Base-by-base conservation (phyloP, 306 rosid genomes). In the Rosa lucieae region DNA sequence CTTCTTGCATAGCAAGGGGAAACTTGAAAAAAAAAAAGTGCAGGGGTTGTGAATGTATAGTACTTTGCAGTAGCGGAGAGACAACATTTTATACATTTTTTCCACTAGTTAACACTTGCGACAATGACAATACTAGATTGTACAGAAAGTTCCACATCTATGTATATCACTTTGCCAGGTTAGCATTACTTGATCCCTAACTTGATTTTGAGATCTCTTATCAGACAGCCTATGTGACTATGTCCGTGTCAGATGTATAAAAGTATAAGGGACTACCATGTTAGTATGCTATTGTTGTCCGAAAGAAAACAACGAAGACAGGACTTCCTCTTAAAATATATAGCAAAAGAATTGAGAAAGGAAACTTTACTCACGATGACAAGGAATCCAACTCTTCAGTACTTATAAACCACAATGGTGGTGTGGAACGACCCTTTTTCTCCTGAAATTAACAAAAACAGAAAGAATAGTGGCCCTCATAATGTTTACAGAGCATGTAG, bases 401-500 rank as follows among this genome's bases (percentile, higher is more conserved):
- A 26, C 90, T 92, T 77, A 92, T 69, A 62, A 83, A 79, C 93
- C 98, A 94, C 42, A 85, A 73, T 78, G 97, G 97, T 78, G 97
- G 90, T 48, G 93, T 23, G 47, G 88, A 85, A 53, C 93, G 91
- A 15, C 93, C 90, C 74, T 88, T 94, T 84, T 89, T 94, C 89
- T 91, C 97, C 99, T 91, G 80, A 87, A 87, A 88, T 76, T 70
- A 75, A 68, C 78, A 55, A 76, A 77, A 79, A 10, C 67, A 80
- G 32, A 51, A 29, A 70, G 37, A 67, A 63, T 73, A 49, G 9
- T 39, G 49, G 39, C 1, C 51, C 59, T 59, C 63, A 47, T 20
- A 40, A 13, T 67, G 51, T 14, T 42, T 20, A 4, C 53, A 47
- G 70, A 18, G 66, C 70, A 67, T 72, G 67, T 44, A 52, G 42